Evolutionary conservation across 345 rosid genomes (phyloP).

Genomic region (Moringa oleifera): DNA sequence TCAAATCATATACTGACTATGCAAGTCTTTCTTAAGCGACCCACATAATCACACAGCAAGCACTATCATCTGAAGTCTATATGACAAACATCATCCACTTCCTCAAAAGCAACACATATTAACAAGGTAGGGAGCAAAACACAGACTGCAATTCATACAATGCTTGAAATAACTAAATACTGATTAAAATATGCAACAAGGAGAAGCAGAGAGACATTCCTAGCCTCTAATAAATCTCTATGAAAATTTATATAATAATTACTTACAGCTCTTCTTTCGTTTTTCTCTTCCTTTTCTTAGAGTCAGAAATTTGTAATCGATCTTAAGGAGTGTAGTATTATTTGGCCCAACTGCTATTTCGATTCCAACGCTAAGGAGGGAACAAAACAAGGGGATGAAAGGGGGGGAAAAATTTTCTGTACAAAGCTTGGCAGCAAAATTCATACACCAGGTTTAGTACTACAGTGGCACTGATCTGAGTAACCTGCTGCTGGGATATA

Average conservation of each 20-base stretch:
- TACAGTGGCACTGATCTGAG: conserved; percentile 13
- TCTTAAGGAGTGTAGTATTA: conserved; percentile 26
- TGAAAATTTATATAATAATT: conserved; percentile 33
- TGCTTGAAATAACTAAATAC: neutral
- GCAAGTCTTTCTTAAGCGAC: too few relatives aligned
- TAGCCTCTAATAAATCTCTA: conserved; percentile 21
- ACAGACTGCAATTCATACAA: neutral
- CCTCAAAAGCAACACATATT: neutral
- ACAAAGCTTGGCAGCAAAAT: conserved; percentile 40
- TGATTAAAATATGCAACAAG: neutral
- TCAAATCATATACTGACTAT: too few relatives aligned
- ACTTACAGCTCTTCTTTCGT: conserved; percentile 52
- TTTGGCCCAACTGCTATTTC: conserved; percentile 34
- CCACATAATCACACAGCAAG: too few relatives aligned
- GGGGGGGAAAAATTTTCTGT: conserved; percentile 26
- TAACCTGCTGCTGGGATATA: conserved; percentile 23
- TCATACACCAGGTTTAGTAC: conserved; percentile 28
- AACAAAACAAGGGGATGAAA: neutral
- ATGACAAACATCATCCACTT: neutral
- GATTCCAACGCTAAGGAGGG: conserved; percentile 19
- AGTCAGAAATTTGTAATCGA: conserved; percentile 19
- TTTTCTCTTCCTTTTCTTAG: conserved; percentile 22
- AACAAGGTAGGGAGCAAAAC: neutral
- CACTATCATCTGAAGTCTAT: too few relatives aligned
- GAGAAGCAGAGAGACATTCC: neutral